A percentile compares a stretch with the other conserved stretches of the same genome.
These are phyloP conservation scores for Aspergillus pseudonomiae DNA, from an alignment of 2,329 filamentous ascomycete genomes.

Conservation along the genomic window DNA sequence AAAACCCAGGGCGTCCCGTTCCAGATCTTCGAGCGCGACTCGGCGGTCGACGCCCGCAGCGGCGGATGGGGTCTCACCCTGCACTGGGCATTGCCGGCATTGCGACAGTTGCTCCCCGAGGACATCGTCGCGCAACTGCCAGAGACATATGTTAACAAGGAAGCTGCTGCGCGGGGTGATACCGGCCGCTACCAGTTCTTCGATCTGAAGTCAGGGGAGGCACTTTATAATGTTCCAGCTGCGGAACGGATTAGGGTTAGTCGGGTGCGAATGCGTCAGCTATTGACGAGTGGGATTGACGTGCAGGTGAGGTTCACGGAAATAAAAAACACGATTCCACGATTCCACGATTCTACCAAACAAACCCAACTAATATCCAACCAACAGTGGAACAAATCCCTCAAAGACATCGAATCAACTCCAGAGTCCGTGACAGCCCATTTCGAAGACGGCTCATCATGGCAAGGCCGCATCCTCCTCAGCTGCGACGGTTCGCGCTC, in stretches of 20 bases:
- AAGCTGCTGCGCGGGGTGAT: conserved; percentile 52
- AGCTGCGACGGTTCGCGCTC: conserved; percentile 58
- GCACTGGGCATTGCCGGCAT: conserved; percentile 61
- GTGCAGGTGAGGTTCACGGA: conserved; percentile 43
- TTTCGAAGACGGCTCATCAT: conserved; percentile 53
- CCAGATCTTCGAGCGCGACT: conserved; percentile 46
- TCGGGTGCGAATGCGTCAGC: conserved; percentile 49
- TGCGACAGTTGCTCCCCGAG: conserved; percentile 56
- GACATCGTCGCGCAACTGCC: conserved; percentile 51
- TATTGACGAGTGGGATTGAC: conserved; percentile 52
- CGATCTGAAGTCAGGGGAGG: conserved; percentile 56
- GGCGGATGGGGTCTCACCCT: conserved; percentile 67
- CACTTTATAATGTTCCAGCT: conserved; percentile 50
- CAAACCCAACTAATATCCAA: background rate
- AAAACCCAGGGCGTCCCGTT: conserved; percentile 38
- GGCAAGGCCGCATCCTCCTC: conserved; percentile 49
- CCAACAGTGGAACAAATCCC: conserved; percentile 44
- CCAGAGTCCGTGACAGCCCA: conserved; percentile 42
- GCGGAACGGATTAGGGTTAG: conserved; percentile 53
- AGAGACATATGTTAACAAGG: conserved; percentile 58
- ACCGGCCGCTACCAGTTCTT: conserved; percentile 58
- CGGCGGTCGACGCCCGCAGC: conserved; percentile 50
- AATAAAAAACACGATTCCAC: no score
- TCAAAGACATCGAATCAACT: conserved; percentile 37
- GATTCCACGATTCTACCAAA: rapidly evolving